Evolutionary conservation across 768 basidiomycete species (phyloP).

Genomic region (Termitomyces eurrhizus): DNA sequence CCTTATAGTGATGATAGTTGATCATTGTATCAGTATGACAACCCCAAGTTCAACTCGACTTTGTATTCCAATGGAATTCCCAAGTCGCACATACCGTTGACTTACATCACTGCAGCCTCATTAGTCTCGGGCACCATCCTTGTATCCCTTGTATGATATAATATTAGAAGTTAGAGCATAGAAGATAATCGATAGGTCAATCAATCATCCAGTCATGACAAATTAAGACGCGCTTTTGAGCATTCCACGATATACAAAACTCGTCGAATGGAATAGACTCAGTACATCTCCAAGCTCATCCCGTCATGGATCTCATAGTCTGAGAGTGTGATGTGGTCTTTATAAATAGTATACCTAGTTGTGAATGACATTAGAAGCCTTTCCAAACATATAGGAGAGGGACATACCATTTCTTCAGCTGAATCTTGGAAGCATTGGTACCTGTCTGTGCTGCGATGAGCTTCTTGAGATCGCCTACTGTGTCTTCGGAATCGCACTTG

Average conservation of each 20-base stretch:
- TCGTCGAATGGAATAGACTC: slow-evolving; percentile 12
- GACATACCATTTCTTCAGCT: slow-evolving; percentile 93
- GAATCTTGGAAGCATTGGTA: slow-evolving; percentile 80
- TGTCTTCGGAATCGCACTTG: slow-evolving; percentile 93
- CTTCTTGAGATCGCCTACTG: slow-evolving; percentile 95
- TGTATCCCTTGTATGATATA: not conserved
- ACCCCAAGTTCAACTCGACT: slow-evolving; percentile 6
- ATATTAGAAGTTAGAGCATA: not conserved
- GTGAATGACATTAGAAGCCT: not conserved
- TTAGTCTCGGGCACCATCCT: not conserved
- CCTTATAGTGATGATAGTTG: not conserved
- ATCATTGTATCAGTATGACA: not conserved
- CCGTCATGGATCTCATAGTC: slow-evolving; percentile 94
- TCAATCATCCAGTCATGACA: too few species aligned
- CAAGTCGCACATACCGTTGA: not conserved
- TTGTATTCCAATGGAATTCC: not conserved
- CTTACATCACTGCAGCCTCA: not conserved
- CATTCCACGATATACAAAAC: not conserved
- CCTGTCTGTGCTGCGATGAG: slow-evolving; percentile 97
- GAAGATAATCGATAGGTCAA: not conserved
- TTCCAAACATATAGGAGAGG: not conserved
- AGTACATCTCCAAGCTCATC: slow-evolving; percentile 94
- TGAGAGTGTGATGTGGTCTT: slow-evolving; percentile 91
- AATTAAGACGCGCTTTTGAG: not conserved
- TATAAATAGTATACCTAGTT: slow-evolving; percentile 87